Evolutionary conservation across 768 basidiomycete genomes (phyloP), one percentile per base, ranked within the genome.

Genomic region (Tylopilus sp.): DNA sequence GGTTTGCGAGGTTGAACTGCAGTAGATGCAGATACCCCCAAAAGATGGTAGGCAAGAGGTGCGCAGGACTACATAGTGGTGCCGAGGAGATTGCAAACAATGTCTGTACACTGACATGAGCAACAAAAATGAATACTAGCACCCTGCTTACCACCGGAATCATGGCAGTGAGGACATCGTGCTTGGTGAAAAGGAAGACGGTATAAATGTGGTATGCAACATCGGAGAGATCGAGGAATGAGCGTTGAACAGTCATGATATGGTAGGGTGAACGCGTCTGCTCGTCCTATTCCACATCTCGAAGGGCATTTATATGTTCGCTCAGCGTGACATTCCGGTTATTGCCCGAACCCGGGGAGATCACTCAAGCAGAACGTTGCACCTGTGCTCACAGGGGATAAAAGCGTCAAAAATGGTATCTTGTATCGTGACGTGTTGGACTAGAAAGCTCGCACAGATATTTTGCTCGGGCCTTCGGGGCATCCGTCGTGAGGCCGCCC

Each of bases 1-100:
- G 78, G 51, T 80, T 80, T 4, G 74, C 66, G n/a, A 78, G 59
- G 53, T 75, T 58, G 58, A 73, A 76, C 41, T 76, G 76, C 3
- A 80, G 61, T 13, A 78, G 63, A 46, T 80, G 78, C 3, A 76
- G 48, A 71, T 70, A 80, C 25, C 76, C 66, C 78, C 78, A 80
- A 5, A 72, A 34, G 2, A 75, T 46, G 6, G 70, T 60, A 22
- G 73, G 64, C 7, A 63, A 21, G 13, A 71, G 22, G 1, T 42
- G 55, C 6, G 50, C 25, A 3, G 61, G 33, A 21, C 54, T 58
- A 26, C 48, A 50, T 2, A 72, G 38, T 1, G 74, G 73, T 10
- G 74, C 72, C 0, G 74, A 62, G 17, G 63, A 66, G n/a, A 58
- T 22, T 1, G 73, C 62, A 48, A 75, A 71, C 11, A 72, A 45